Conservation (phyloP, 495 filamentous ascomycete species). For the Cenococcum geophilum region DNA sequence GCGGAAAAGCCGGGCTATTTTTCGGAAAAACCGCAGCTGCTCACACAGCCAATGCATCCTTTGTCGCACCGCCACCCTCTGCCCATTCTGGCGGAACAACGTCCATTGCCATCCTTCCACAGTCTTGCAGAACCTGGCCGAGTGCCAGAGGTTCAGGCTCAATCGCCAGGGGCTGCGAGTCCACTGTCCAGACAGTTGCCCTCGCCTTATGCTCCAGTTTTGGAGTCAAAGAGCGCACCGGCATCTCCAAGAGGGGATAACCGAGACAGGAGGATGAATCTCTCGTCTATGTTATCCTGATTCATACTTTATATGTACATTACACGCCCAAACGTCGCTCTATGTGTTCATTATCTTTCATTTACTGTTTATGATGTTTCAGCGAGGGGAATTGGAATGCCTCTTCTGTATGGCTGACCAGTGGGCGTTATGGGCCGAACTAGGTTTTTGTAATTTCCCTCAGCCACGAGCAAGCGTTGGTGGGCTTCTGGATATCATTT, state of each 20-base stretch:
- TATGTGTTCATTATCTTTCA: no score
- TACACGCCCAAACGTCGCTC: neutral
- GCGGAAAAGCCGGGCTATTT: constrained; percentile 6
- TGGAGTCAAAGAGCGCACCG: constrained; percentile 24
- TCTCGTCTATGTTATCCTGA: constrained; percentile 13
- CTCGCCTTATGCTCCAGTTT: constrained; percentile 17
- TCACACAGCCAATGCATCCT: constrained; percentile 22
- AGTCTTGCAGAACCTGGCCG: constrained; percentile 21
- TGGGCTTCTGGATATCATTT: no score
- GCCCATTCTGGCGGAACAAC: constrained; percentile 13
- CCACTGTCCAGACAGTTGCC: constrained; percentile 25
- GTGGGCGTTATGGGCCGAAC: no score
- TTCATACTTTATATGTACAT: neutral
- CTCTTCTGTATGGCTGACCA: no score
- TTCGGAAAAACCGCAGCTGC: constrained; percentile 1
- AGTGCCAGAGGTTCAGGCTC: constrained; percentile 8
- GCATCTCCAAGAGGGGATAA: constrained; percentile 9
- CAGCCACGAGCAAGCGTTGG: no score
- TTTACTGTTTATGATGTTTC: no score
- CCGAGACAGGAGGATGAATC: constrained; percentile 26
- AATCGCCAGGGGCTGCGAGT: constrained; percentile 4
- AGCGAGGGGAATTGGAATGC: no score
- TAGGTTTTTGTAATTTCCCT: no score
- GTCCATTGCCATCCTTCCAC: constrained; percentile 17
- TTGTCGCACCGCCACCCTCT: constrained; percentile 19